Conservation (phyloP, 108 stramenopile species). For the Nitzschia palea region DNA sequence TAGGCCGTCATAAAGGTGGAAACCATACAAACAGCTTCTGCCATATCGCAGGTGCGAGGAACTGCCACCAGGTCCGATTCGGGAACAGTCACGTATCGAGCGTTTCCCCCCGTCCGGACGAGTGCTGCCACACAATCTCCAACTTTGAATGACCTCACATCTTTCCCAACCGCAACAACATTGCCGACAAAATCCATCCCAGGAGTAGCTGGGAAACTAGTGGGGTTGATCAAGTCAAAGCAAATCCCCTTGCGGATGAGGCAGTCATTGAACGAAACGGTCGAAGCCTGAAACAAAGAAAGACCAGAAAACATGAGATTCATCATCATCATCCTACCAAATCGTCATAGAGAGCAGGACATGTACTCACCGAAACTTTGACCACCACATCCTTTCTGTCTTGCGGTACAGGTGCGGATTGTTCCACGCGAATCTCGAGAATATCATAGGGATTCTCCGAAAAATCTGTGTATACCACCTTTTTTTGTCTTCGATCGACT, state of each 20-base stretch:
- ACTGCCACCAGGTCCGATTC: constrained; percentile 39
- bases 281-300: constrained; percentile 49
- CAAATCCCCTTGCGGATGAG: constrained; percentile 49
- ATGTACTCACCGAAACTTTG: constrained; percentile 30
- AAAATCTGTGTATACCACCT: constrained; percentile 16
- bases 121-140: constrained; percentile 67
- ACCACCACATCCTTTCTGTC: constrained; percentile 44
- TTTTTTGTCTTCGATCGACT: constrained; percentile 23
- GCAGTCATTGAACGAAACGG: constrained; percentile 60
- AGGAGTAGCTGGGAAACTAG: constrained; percentile 52
- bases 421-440: constrained; percentile 13
- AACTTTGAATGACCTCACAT: constrained; percentile 28
- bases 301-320: background rate
- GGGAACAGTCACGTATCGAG: constrained; percentile 54
- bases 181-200: constrained; percentile 65
- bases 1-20: constrained; percentile 70
- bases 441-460: constrained; percentile 15
- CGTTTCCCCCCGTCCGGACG: constrained; percentile 58
- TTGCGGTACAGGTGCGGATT: constrained; percentile 32
- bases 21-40: constrained; percentile 64
- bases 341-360: background rate
- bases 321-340: background rate
- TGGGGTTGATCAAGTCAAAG: constrained; percentile 33
- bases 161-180: constrained; percentile 41
- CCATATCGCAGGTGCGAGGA: constrained; percentile 46